Evolutionary conservation across 768 basidiomycete genomes (phyloP), one percentile per base, ranked within the genome.

Genomic region (Tylopilus plumbeoviolaceoides): DNA sequence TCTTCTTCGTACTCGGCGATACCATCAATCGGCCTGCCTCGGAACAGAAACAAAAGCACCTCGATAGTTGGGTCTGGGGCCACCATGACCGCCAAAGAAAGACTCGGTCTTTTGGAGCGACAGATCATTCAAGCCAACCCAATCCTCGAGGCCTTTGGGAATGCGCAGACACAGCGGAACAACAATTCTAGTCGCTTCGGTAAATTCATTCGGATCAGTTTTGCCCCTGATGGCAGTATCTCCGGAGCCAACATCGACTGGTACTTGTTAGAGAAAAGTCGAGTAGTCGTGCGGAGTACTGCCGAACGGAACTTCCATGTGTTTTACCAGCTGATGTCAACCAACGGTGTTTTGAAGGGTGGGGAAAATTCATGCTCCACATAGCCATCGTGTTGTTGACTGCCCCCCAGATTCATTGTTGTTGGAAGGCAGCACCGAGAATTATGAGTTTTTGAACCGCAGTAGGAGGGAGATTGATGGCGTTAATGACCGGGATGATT

Each of bases 161-260:
- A 99, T 67, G 95, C 97, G 6, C 97, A 98, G 69, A 98, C 97
- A 0, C 90, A 97, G 71, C 78, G 95, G 42, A 99, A 99, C 66
- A 98, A 98, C 72, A 99, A 99, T 65, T 98, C 97, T 1, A 93
- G 91, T 79, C 89, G 97, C 36, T 99, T 99, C 67, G 95, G 94
- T 28, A 99, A 99, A 72, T 99, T 99, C 67, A 90, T 99, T 44
- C 80, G 93, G 42, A 98, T 99, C 55, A 89, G 87, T 64, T 99
- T 99, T 71, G 83, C 91, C 1, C 85, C 89, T 0, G 85, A 90
- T 58, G 95, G 95, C 2, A 92, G 91, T 59, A 99, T 99, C 52
- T 89, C 94, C 1, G 97, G 97, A 1, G 97, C 97, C 23, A 98
- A 94, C 65, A 93, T 98, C 54, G 95, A 99, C 68, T 98, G 97